phyloP scores from a whole-genome alignment of 2,329 filamentous ascomycete species.

The Chalaropsis thielavioides region DNA sequence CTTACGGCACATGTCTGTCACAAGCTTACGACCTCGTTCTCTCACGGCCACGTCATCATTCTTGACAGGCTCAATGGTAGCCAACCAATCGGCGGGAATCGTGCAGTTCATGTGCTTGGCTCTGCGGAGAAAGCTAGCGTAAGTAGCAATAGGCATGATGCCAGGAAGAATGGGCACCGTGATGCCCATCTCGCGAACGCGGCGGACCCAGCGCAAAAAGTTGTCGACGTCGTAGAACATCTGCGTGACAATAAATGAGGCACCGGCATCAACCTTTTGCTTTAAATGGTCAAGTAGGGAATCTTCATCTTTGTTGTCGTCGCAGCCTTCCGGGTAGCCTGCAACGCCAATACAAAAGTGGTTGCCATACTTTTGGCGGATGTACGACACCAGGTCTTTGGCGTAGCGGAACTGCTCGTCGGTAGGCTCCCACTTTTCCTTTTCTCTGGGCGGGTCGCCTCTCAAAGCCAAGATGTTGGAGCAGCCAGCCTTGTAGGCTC shows the following conservation, averaged over 20 bases:
- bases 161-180: slow-evolving; percentile 70
- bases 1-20: slow-evolving; percentile 80
- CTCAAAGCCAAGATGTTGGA: slow-evolving; percentile 92
- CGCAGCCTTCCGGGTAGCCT: slow-evolving; percentile 88
- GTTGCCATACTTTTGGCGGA: slow-evolving; percentile 52
- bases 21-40: slow-evolving; percentile 72
- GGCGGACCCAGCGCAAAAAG: slow-evolving; percentile 80
- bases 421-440: slow-evolving; percentile 82
- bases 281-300: slow-evolving; percentile 81
- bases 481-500: slow-evolving; percentile 87
- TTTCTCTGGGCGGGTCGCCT: slow-evolving; percentile 83
- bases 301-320: slow-evolving; percentile 82
- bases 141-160: slow-evolving; percentile 83
- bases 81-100: slow-evolving; percentile 68
- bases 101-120: slow-evolving; percentile 83
- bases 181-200: slow-evolving; percentile 74
- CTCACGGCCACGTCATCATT: slow-evolving; percentile 90
- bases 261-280: slow-evolving; percentile 90
- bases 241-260: slow-evolving; percentile 88
- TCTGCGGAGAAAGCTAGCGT: slow-evolving; percentile 79
- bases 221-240: slow-evolving; percentile 99
- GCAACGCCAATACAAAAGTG: slow-evolving; percentile 96
- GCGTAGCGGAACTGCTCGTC: slow-evolving; percentile 85
- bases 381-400: slow-evolving; percentile 75
- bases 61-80: slow-evolving; percentile 78